Evolutionary conservation across 768 basidiomycete species (phyloP), one percentile per base, ranked within the genome.

Genomic region (Termitomyces sp.): DNA sequence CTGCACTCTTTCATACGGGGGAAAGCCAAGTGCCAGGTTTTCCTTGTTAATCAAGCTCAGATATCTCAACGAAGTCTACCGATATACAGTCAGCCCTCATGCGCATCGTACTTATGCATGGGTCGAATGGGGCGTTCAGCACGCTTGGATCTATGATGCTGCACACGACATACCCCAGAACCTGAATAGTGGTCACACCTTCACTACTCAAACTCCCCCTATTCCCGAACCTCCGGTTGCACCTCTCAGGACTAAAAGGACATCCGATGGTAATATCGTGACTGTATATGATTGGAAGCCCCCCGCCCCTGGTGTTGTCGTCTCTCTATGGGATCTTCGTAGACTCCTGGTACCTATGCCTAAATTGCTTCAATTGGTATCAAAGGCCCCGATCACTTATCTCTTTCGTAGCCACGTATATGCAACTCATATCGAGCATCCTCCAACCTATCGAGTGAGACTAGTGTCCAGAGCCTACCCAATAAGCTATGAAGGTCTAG

Each of bases 291-390:
- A 28, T n/a, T 37, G 24, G 51, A 51, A 26, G 36, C 51, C 51
- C 34, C 24, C 51, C 39, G 4, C 50, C 2, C 47, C 48, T 22
- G 49, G 50, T 28, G 22, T 42, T 22, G 29, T 51, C 12, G 50
- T 44, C 24, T 57, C 56, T 42, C 6, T 57, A 34, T 57, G 56
- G 56, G 50, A 57, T 22, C 50, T 57, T 47, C 56, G 56, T 24
- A 51, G 13, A 13, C 33, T 57, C n/a, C 24, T 26, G 15, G 24
- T 15, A 37, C 49, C 48, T 15, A 3, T 15, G 4, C 56, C 39
- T 41, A 44, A 10, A 24, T 39, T 29, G 12, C 29, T 51, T 44
- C 31, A 16, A 26, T 36, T 50, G 42, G 15, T 10, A 12, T 20
- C 48, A 7, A 31, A 7, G 6, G n/a, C 51, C 12, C 37, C 48